Evolutionary conservation across 2,329 filamentous ascomycete genomes (phyloP), one percentile per base, ranked within the genome.

Genomic region (Thielaviopsis euricoi): DNA sequence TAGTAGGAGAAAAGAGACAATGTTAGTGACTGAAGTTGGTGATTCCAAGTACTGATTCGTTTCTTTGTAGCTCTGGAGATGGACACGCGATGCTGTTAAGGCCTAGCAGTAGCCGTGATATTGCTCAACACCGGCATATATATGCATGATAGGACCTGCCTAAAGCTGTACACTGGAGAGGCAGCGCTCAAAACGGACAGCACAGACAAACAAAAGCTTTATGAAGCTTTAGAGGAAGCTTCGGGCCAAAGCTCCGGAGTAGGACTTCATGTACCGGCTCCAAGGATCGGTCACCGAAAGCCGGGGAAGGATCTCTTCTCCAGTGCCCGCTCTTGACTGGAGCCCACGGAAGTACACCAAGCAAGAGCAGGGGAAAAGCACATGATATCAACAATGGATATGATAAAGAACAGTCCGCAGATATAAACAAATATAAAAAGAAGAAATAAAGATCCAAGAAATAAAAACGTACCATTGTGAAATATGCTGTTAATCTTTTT

Each of bases 1-100:
- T 19, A 57, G 51, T 53, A 21, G 62, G 62, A 61, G 64, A 65
- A 63, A 58, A 62, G n/a, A 53, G 25, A 33, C 17, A 25, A 13
- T 21, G 43, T 59, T 59, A 59, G 58, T 25, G 40, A 50, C 19
- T 37, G 12, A 22, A 21, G 17, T 43, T 37, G 25, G 22, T 26
- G 25, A 25, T 9, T 33, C 25, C 3, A 12, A 19, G 33, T 19
- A 19, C n/a, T n/a, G n/a, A 37, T 46, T 43, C 2, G 13, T n/a
- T 15, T n/a, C 29, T 43, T 12, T 12, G 37, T n/a, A 43, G 37
- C 17, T n/a, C 37, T 17, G 12, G 37, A 6, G 37, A 3, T 15
- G 17, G 37, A 43, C 13, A 43, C 37, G 37, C 37, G 37, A 43
- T 43, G 17, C 37, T 43, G 2, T 2, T 6, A 15, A n/a, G 37